Evolutionary conservation across 2,329 filamentous ascomycete genomes (phyloP), one percentile per base, ranked within the genome.

Genomic region (Fusarium sp.): DNA sequence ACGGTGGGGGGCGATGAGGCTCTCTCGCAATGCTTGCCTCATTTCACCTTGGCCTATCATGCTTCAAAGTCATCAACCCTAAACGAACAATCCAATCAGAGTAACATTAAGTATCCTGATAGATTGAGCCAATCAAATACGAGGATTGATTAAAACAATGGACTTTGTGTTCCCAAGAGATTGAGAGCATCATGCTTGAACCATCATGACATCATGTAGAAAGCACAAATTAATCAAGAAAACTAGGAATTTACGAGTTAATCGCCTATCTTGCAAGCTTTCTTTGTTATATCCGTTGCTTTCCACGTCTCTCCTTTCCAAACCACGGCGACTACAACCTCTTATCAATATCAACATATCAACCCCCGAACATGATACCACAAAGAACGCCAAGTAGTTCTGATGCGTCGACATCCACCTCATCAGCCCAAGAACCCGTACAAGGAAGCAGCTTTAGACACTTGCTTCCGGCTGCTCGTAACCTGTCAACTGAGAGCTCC

Each of bases 161-260:
- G 35, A 2, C 11, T 15, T 31, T 5, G 18, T 40, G 20, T 11
- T 14, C 33, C 35, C 20, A 20, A 18, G 6, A 9, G 5, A 8
- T 21, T 3, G 25, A 41, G 9, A 2, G 11, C 58, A 60, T 60
- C 55, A 60, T 42, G 23, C 6, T 60, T 52, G 1, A 46, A 46
- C 46, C 35, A 61, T 40, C 17, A 61, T 60, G 55, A 61, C 58
- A 45, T 52, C 55, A 60, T 53, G 11, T 4, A 31, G 20, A 4
- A 7, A 23, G 6, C 8, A 21, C 14, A 5, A n/a, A 4, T 18
- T 20, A 8, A 37, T 2, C 15, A 37, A 49, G 27, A 8, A 40
- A 8, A n/a, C n/a, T 6, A 11, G 1, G 4, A 0, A 3, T 2
- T 7, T 25, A 2, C 21, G n/a, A n/a, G 43, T 35, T 9, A 35